phyloP scores from a whole-genome alignment of 257 asterid species.

The Penstemon newberryi region DNA sequence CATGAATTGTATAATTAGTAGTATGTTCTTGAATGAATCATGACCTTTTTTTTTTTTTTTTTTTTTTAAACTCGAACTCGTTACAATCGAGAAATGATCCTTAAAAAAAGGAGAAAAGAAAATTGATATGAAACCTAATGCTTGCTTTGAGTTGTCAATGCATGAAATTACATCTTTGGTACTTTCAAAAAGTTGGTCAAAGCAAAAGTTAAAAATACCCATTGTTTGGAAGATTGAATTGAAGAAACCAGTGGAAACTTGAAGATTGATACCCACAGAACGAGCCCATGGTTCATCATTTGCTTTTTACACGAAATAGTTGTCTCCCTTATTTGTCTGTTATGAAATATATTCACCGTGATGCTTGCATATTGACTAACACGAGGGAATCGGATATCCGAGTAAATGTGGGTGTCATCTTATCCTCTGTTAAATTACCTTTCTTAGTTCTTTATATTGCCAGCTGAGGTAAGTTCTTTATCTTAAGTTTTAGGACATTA shows the following conservation, averaged over 20 bases:
- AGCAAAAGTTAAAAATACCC: too few species aligned
- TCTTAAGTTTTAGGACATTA: not conserved
- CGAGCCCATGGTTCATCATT: not conserved
- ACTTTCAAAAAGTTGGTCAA: too few species aligned
- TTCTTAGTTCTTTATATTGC: not conserved
- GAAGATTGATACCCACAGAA: not conserved
- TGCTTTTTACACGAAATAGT: not conserved
- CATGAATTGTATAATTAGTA: not conserved
- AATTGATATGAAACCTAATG: too few species aligned
- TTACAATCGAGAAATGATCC: not conserved
- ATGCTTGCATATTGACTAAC: too few species aligned
- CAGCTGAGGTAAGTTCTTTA: not conserved
- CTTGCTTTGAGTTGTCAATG: too few species aligned
- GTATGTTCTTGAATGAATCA: not conserved
- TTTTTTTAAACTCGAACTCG: slow-evolving; percentile 6
- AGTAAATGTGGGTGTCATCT: too few species aligned
- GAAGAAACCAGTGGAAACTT: too few species aligned
- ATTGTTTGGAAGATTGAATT: too few species aligned
- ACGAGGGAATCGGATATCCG: too few species aligned
- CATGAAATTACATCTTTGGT: too few species aligned
- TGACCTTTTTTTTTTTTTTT: not conserved
- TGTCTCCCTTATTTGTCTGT: not conserved
- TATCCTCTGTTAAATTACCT: too few species aligned
- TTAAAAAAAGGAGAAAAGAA: not conserved
- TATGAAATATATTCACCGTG: too few species aligned